Conservation (phyloP, 352 stramenopile species). For the Lagenidium sp. region DNA sequence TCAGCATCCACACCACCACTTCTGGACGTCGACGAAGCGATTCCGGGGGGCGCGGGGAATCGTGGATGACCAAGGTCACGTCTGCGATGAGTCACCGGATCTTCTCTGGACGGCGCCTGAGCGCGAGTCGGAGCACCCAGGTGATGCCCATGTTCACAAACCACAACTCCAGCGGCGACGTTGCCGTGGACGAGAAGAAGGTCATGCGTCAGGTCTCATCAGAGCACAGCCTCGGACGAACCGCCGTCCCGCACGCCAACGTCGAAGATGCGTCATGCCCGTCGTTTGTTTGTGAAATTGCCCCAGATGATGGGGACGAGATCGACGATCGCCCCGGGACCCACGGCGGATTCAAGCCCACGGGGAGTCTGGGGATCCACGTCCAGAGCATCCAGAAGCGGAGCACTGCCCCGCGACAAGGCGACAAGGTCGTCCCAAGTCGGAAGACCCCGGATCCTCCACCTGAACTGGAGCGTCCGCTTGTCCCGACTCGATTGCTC, state of each 20-base stretch:
- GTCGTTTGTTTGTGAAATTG: too few relatives aligned
- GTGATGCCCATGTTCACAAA: constrained; percentile 29
- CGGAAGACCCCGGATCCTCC: too few relatives aligned
- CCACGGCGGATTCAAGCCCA: constrained; percentile 1
- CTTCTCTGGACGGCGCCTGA: constrained; percentile 42
- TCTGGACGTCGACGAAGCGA: constrained; percentile 16
- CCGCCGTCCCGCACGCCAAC: too few relatives aligned
- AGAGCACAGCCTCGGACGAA: too few relatives aligned
- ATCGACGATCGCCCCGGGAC: too few relatives aligned
- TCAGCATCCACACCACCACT: constrained; percentile 13
- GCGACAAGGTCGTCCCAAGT: not conserved
- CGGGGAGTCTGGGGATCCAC: not conserved
- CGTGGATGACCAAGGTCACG: constrained; percentile 64
- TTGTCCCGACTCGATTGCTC: too few relatives aligned
- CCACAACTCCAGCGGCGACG: not conserved
- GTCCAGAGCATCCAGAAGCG: not conserved
- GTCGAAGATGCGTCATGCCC: too few relatives aligned
- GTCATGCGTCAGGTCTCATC: too few relatives aligned
- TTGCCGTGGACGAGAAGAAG: too few relatives aligned
- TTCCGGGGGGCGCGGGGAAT: constrained; percentile 22
- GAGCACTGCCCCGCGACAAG: too few relatives aligned
- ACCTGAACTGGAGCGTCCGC: too few relatives aligned
- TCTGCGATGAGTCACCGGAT: constrained; percentile 51
- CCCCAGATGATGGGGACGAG: too few relatives aligned
- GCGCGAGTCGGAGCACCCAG: constrained; percentile 44